Percentiles rank a stretch among this genome's conserved stretches.
Evolutionary conservation across 2,329 filamentous ascomycete genomes (phyloP).

Genomic region (Pseudovirgaria hyperparasitica): DNA sequence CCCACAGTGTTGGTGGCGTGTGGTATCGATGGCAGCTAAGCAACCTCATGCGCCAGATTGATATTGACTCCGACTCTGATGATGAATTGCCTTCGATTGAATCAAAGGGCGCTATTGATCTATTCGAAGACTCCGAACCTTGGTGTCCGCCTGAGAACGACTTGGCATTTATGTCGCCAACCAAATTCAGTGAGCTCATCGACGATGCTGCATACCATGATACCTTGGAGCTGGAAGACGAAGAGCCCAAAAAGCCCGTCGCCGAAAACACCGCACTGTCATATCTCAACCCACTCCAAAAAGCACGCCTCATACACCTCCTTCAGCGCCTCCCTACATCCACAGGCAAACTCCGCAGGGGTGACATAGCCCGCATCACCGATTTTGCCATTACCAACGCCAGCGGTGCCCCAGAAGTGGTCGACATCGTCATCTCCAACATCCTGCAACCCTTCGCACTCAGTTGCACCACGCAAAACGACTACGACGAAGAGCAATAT

Average conservation of each 20-base stretch:
- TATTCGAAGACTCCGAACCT: conserved; percentile 56
- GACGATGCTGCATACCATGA: conserved; percentile 79
- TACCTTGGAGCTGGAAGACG: conserved; percentile 74
- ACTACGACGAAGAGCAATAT: conserved; percentile 26
- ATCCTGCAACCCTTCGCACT: conserved; percentile 64
- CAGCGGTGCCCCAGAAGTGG: conserved; percentile 79
- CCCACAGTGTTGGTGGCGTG: conserved; percentile 62
- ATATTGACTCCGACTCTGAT: background rate
- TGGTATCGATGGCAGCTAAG: conserved; percentile 92
- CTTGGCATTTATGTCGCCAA: conserved; percentile 71
- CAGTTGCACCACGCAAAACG: conserved; percentile 54
- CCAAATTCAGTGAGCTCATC: conserved; percentile 63
- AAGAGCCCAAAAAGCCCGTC: conserved; percentile 38
- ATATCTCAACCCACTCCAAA: conserved; percentile 71
- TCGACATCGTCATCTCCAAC: conserved; percentile 77
- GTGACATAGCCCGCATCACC: conserved; percentile 75
- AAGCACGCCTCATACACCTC: conserved; percentile 72
- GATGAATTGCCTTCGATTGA: conserved; percentile 2
- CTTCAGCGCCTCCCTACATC: conserved; percentile 70
- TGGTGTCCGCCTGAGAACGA: conserved; percentile 66
- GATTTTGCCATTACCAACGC: conserved; percentile 83
- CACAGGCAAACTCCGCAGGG: conserved; percentile 62
- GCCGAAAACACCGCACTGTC: conserved; percentile 29
- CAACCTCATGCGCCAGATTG: conserved; percentile 62
- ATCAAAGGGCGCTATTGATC: conserved; percentile 31